phyloP scores from a whole-genome alignment of 257 asterid species.

The Paulownia fortunei region DNA sequence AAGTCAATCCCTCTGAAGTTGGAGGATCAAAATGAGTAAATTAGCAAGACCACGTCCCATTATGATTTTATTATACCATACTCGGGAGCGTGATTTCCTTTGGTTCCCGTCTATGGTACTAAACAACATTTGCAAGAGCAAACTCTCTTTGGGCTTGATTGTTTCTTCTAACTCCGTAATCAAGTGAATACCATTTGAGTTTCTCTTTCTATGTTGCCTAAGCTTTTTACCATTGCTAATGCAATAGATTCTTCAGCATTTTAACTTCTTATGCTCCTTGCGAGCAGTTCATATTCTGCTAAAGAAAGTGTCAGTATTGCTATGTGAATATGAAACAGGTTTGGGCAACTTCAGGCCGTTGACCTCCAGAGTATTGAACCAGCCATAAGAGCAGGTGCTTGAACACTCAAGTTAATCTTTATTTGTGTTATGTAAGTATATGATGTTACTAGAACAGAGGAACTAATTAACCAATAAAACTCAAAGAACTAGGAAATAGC shows the following conservation, averaged over 20 bases:
- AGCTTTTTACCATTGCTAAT: neutral
- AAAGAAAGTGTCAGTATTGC: neutral
- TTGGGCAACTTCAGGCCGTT: conserved; percentile 92
- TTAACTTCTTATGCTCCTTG: neutral
- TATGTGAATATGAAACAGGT: conserved; percentile 40
- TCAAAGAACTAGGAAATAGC: neutral
- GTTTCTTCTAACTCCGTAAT: neutral
- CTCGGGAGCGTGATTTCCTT: neutral
- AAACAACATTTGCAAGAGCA: neutral
- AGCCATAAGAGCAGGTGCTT: conserved; percentile 83
- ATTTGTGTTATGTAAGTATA: neutral
- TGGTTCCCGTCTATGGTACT: neutral
- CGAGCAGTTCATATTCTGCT: neutral
- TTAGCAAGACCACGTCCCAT: neutral
- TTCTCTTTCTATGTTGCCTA: neutral
- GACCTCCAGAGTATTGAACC: conserved; percentile 89
- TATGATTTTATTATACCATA: neutral
- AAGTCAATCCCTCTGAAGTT: neutral
- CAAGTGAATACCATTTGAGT: neutral
- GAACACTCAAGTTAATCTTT: neutral
- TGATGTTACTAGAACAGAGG: neutral
- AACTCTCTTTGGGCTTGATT: neutral
- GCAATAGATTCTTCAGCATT: neutral
- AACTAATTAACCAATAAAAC: neutral
- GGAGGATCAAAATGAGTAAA: neutral